A percentile compares a stretch with the other conserved stretches of the same genome.
Conservation (phyloP, 129 eudicot genomes). For the Chrysanthemum lavandulifolium region DNA sequence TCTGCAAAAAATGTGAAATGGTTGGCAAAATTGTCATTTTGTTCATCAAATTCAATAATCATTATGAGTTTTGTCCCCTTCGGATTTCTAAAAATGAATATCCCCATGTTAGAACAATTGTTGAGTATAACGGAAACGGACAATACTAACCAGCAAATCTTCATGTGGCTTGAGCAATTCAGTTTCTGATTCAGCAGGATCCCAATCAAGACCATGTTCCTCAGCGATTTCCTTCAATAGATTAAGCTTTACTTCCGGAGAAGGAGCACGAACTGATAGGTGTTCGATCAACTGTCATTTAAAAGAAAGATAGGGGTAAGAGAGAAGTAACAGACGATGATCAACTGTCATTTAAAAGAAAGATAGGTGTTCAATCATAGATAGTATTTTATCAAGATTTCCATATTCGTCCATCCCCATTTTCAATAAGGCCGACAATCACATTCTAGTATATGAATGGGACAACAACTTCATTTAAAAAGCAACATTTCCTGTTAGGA, state of each 20-base stretch:
- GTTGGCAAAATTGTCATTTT: neutral
- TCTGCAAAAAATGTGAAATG: slow-evolving; percentile 41
- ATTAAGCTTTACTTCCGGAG: slow-evolving; percentile 81
- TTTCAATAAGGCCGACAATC: neutral
- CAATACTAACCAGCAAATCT: slow-evolving; percentile 68
- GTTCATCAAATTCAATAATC: neutral
- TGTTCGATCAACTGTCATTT: slow-evolving; percentile 64
- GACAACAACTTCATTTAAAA: neutral
- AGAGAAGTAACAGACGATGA: slow-evolving; percentile 1
- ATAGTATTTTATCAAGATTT: neutral
- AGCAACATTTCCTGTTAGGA: neutral
- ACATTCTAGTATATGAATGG: neutral
- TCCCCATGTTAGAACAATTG: neutral
- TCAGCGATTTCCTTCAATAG: slow-evolving; percentile 89
- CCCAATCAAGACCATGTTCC: slow-evolving; percentile 95
- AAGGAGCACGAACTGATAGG: slow-evolving; percentile 88
- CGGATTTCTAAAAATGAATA: too few relatives aligned
- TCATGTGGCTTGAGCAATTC: slow-evolving; percentile 87
- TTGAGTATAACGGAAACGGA: neutral
- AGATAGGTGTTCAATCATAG: slow-evolving; percentile 16
- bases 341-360: slow-evolving; percentile 44
- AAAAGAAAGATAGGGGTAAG: slow-evolving; percentile 13
- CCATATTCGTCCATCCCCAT: too few relatives aligned
- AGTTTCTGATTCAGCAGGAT: slow-evolving; percentile 78
- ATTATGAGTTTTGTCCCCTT: neutral